Base-by-base conservation (phyloP, 2,329 filamentous ascomycete genomes). In the Cordyceps cicadae region DNA sequence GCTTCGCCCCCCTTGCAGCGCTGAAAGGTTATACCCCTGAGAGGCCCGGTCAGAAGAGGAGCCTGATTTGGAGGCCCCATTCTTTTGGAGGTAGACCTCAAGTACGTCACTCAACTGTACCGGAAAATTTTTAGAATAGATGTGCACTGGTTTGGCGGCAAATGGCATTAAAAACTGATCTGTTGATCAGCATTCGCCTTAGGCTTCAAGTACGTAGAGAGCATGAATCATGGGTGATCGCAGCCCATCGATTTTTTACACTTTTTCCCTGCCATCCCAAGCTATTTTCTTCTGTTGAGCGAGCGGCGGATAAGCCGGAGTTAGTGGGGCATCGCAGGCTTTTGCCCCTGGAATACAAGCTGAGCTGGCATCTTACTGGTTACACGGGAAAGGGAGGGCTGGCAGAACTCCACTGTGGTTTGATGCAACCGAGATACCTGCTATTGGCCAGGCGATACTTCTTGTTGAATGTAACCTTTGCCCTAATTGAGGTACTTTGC, bases 281-380 rank as follows among this genome's bases (percentile, higher is more conserved):
- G 12, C 51, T 32, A 15, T 51, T 41, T 43, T 43, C 41, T 48
- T 14, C 34, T 32, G 21, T 46, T 51, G 56, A 34, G n/a, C 26
- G 6, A 59, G 48, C 29, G 41, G 48, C 57, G 57, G 57, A 59
- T 59, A 59, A 46, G 50, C 57, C 57, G 57, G 57, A 59, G 29
- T 8, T 11, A 21, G 50, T 53, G 57, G 57, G 41, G 24, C 57
- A 7, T 19, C 41, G 41, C 49, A 19, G 26, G 41, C 39, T 46
- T 34, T 46, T 53, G 21, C 50, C 57, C 57, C 45, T 53, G 49
- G 17, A 53, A 54, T n/a, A 59, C 48, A 52, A 48, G 5, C 34
- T 26, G 29, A 14, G 41, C 43, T 9, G 24, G 29, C 21, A 11
- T 17, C 12, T 37, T 37, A 37, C 34, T 37, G 34, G 17, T 32